Conservation (phyloP, 1,139 yeast genomes). For the Pichia sp. region DNA sequence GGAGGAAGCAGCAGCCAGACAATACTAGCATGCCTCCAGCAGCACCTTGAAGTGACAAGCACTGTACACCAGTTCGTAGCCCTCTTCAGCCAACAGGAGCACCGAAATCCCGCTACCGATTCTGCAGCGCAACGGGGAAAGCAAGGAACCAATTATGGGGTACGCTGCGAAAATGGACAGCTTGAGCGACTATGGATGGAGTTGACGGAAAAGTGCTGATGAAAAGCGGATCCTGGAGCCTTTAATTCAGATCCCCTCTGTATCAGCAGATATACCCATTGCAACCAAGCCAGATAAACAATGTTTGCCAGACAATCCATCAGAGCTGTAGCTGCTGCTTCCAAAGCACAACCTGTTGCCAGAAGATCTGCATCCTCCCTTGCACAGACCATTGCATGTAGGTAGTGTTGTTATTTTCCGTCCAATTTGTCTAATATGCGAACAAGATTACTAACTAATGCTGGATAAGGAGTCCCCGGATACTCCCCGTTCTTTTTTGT, state of each 20-base stretch:
- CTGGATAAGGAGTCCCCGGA: background rate
- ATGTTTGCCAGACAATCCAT: conserved; percentile 34
- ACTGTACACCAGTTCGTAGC: too few species aligned
- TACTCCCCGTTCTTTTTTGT: background rate
- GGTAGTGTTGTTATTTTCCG: conserved; percentile 13
- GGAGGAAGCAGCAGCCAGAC: too few species aligned
- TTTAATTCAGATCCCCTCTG: background rate
- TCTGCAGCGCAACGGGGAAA: background rate
- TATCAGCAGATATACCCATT: background rate
- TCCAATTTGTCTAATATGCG: background rate
- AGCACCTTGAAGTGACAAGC: too few species aligned
- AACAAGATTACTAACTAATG: conserved; percentile 5
- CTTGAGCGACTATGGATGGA: background rate
- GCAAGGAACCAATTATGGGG: background rate
- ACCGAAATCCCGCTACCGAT: too few species aligned
- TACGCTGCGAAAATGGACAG: background rate
- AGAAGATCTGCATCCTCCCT: conserved; percentile 29
- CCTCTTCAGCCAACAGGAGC: too few species aligned
- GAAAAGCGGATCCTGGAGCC: background rate
- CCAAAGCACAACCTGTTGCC: conserved; percentile 27
- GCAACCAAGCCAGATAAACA: conserved; percentile 1
- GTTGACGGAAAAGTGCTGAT: background rate
- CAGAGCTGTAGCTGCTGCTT: conserved; percentile 26
- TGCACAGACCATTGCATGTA: conserved; percentile 28
- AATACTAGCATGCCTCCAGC: too few species aligned